Evolutionary conservation across 148 eudicot species (phyloP), one percentile per base, ranked within the genome.

Genomic region (Camellia lanceoleosa): DNA sequence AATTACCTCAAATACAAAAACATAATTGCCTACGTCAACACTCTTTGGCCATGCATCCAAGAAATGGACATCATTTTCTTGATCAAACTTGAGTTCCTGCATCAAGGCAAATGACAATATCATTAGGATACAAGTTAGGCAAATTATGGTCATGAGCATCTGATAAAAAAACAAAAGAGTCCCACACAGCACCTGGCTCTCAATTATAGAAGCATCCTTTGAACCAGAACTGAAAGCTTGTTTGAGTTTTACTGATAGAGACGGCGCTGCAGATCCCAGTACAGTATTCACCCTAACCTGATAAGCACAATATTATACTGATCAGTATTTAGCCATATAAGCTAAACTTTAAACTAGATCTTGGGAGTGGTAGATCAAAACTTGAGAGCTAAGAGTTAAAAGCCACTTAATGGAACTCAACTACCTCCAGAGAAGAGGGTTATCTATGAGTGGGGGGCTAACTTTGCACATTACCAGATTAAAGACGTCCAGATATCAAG

Each of bases 211-310:
- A 78, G 89, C 91, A 81, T 84, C 91, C 80, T 93, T 91, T 72
- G 97, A 92, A 76, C 80, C 89, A 86, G 90, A 82, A 66, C 73
- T 84, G 80, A 87, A 84, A 73, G 90, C 93, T 88, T 93, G 97
- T 77, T 85, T 70, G 58, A 96, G 89, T 83, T 90, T 91, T 68
- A 96, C 95, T 3, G 95, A 85, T 16, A 92, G 80, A n/a, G 93
- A 87, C 80, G 97, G 98, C 30, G 92, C 92, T 66, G 80, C 44
- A 66, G 97, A 92, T 74, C 99, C 99, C 82, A 96, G 80, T 47
- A 93, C 94, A 38, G 97, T 92, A 77, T 68, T 92, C 83, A 93
- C 97, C 76, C 84, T 87, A 56, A 96, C 99, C 98, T 96, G 87
- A 80, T 43, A 55, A 67, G 69, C 61, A 80, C 30, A 51, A 42